Base-by-base conservation (phyloP, 768 basidiomycete genomes). In the Daedalea quercina region DNA sequence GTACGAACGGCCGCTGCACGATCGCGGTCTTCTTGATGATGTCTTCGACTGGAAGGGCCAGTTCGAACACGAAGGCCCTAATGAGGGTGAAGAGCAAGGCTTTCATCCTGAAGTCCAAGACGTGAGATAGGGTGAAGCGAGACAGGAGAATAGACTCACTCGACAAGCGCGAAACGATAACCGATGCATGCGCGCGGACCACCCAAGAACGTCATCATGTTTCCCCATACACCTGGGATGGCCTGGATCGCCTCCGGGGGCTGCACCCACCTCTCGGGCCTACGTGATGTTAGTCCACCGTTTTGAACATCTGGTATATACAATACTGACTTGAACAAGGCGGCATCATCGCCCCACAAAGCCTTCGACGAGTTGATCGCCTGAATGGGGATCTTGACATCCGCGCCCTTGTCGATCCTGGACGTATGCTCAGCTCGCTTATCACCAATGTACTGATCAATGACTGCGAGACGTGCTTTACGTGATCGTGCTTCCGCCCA, bases 151-250 rank as follows among this genome's bases (percentile, higher is more conserved):
- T 56, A 52, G 64, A 72, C 79, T 40, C 54, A 82, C 79, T 82
- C 82, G 15, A 76, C 69, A 19, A 85, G 61, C 7, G 85, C 72
- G 59, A 86, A 85, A 2, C 79, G 75, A 61, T 78, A 85, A 0
- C 84, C 83, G 26, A 86, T 85, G 52, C 85, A 87, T 0, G 80
- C 74, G 19, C 75, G 73, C 9, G 82, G 79, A 3, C 85, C 85
- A 24, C 79, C 81, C 1, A 81, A 55, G 72, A 88, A 88, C 0
- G 80, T 76, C 37, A 85, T 60, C 57, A 80, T 60, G 58, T 83
- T 76, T 15, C 77, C 73, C 76, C 77, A 84, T 0, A 85, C 72
- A 6, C 82, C 80, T 9, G 85, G 85, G 34, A 86, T 69, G 0
- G 62, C 53, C 4, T 60, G 62, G 1, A 71, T 74, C 2, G 69